phyloP scores from a whole-genome alignment of 179 eudicot genomes.

The Carnegiea gigantea region DNA sequence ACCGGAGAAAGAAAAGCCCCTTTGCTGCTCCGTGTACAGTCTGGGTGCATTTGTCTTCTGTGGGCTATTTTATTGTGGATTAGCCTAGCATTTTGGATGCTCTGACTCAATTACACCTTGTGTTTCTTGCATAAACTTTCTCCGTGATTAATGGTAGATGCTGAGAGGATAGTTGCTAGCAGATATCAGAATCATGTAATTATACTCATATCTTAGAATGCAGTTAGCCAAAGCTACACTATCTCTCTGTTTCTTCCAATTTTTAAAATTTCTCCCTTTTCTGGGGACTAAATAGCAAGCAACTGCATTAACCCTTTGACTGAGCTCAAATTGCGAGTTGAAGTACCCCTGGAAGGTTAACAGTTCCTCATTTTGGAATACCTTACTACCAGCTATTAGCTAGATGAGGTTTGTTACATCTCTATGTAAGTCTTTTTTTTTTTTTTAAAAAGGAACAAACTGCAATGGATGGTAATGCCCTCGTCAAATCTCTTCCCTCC shows the following conservation, averaged over 20 bases:
- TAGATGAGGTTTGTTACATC: no score
- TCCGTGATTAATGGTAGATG: not conserved
- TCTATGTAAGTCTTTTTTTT: no score
- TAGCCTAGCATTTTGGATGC: not conserved
- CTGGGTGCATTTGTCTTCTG: not conserved
- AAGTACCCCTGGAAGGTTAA: not conserved
- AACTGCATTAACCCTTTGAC: not conserved
- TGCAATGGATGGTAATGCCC: not conserved
- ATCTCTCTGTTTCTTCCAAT: not conserved
- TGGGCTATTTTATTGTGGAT: not conserved
- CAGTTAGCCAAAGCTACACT: not conserved
- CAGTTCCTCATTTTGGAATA: no score
- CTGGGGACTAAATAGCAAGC: not conserved
- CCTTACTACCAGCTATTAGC: no score
- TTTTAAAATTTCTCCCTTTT: not conserved
- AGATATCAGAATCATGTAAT: not conserved
- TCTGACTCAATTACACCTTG: not conserved
- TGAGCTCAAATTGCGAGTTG: conserved; percentile 2
- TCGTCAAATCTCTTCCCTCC: no score
- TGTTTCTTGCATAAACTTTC: not conserved
- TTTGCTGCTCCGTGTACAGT: not conserved
- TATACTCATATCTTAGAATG: not conserved
- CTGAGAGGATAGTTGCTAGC: not conserved
- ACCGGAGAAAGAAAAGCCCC: not conserved
- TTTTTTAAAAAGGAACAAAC: not conserved